Base-by-base conservation (phyloP, 2,329 filamentous ascomycete genomes). In the Fusarium buharicum region DNA sequence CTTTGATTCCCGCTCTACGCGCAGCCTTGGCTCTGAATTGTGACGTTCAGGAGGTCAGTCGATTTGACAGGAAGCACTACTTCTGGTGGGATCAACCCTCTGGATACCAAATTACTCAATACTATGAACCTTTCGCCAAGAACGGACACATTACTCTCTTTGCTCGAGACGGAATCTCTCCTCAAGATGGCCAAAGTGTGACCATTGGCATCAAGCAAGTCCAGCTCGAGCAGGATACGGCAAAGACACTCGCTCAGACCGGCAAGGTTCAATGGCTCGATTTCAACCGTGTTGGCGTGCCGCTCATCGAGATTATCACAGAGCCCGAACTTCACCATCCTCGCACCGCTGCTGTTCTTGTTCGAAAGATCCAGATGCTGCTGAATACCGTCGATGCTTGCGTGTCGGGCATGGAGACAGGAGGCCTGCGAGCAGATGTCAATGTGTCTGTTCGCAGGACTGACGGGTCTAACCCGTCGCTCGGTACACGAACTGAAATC, bases 11-110 rank as follows among this genome's bases (percentile, higher is more conserved):
- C 4, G 95, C 95, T n/a, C 74, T 99, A 14, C 88, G 95, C 58
- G 94, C 94, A 16, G 94, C 95, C 0, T 79, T 97, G 45, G 92
- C 93, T 0, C 81, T 99, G 39, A 86, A 89, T 55, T 98, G 95
- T 76, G 79, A 87, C 2, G 84, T 98, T 48, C 90, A 96, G 72
- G 81, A 78, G 2, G 83, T 86, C 67, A 97, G 93, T 75, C 86
- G 86, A 50, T 99, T 97, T 78, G 95, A 99, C 76, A 85, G 95
- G 63, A 99, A 99, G 75, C 95, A 99, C 76, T 99, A 99, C 77
- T 98, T 99, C 77, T 97, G 97, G 81, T 96, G 95, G 86, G 95
- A 99, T 75, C 95, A 99, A 76, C 95, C 95, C 1, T 86, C 92
- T 0, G 95, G 95, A 0, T 99, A 99, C 76, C 95, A 99, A 76